Evolutionary conservation across 441 rosid genomes (phyloP).

Genomic region (Euphorbia neoarborescens): DNA sequence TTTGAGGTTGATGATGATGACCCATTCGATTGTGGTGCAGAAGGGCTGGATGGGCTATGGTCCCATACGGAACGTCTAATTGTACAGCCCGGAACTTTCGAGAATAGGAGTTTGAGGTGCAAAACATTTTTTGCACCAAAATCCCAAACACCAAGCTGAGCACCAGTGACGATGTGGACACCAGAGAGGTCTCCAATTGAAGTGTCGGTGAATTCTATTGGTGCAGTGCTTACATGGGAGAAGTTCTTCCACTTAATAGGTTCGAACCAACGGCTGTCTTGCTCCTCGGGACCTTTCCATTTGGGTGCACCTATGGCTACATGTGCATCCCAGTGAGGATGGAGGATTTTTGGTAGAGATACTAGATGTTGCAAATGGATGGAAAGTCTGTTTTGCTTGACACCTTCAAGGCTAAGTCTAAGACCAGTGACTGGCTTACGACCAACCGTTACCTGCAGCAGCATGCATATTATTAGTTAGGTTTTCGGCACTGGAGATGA

Average conservation of each 20-base stretch:
- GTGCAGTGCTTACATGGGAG: constrained; percentile 76
- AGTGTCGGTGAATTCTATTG: constrained; percentile 49
- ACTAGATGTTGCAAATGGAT: constrained; percentile 55
- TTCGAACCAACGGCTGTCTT: constrained; percentile 76
- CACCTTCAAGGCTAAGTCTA: constrained; percentile 48
- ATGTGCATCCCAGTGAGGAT: constrained; percentile 55
- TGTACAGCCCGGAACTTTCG: constrained; percentile 56
- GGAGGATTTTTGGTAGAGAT: constrained; percentile 62
- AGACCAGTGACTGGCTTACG: constrained; percentile 69
- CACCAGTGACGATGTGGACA: constrained; percentile 58
- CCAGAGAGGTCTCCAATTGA: constrained; percentile 68
- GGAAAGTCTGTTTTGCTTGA: constrained; percentile 46
- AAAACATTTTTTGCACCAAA: constrained; percentile 61
- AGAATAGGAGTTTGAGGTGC: constrained; percentile 56
- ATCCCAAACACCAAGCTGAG: constrained; percentile 68
- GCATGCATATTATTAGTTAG: constrained; percentile 9
- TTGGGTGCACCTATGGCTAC: constrained; percentile 66
- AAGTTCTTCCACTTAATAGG: constrained; percentile 71
- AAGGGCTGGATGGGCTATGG: constrained; percentile 40
- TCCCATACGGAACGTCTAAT: constrained; percentile 64
- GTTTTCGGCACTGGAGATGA: neutral
- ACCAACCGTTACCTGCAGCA: constrained; percentile 51
- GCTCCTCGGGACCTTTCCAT: constrained; percentile 78
- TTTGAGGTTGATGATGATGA: constrained; percentile 54
- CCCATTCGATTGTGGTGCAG: constrained; percentile 28